Base-by-base conservation (phyloP, 306 rosid genomes). In the Pyrus communis region DNA sequence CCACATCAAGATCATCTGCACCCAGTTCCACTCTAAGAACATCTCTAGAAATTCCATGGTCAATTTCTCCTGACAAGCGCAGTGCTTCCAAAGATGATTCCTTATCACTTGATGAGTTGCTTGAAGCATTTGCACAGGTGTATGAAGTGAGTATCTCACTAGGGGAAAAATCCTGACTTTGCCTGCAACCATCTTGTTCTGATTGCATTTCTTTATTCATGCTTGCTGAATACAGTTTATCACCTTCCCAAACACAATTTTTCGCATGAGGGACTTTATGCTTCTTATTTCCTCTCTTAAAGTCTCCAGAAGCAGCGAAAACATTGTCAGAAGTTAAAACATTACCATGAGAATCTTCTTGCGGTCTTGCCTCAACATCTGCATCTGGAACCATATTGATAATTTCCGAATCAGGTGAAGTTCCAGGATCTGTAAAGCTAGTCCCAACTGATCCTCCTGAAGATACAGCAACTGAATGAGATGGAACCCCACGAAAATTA, bases 401-500 rank as follows among this genome's bases (percentile, higher is more conserved):
- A 75, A 95, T 96, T 92, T 95, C 98, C 10, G 98, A 95, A 87
- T 95, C 98, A 75, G 97, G 98, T 42, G 98, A 95, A 82, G 98
- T 95, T 86, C 95, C 98, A 59, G 99, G 96, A 82, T 96, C 93
- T 85, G 76, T 87, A 78, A 75, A 85, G 82, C 81, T 79, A 63
- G 70, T 80, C 74, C 83, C 86, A 70, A 76, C 67, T 54, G 80
- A 76, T 77, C 84, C 86, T 77, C 82, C 87, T 69, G 91, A 69
- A 62, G 96, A 79, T 51, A 86, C 89, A 84, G 80, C 83, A 82
- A 75, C 67, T 58, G 69, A 73, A 79, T 81, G 76, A 13, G 89
- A 79, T 68, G 86, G 78, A 79, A 78, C 78, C 75, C 76, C 81
- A 31, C 31, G 80, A 73, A 75, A 82, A 63, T 66, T 75, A 46